phyloP scores from a whole-genome alignment of 805 yeast genomes.

The Candida khao-thaluensis region DNA sequence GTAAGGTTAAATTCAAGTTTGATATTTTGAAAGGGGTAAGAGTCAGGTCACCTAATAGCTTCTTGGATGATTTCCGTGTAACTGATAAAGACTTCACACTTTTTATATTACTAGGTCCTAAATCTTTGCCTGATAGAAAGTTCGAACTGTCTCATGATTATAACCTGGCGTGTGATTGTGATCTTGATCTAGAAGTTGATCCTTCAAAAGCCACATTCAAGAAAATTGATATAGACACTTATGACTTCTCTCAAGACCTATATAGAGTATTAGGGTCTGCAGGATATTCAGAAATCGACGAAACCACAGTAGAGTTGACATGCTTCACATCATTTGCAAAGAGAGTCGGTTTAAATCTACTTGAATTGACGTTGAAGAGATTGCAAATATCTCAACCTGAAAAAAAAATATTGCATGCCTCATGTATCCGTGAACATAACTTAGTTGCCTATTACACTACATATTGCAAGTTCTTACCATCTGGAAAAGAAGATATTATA shows the following conservation, averaged over 20 bases:
- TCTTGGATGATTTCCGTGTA: constrained; percentile 28
- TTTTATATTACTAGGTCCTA: constrained; percentile 29
- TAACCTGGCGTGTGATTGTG: constrained; percentile 23
- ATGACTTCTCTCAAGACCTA: constrained; percentile 18
- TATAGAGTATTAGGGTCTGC: constrained; percentile 27
- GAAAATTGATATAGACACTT: constrained; percentile 17
- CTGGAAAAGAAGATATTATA: constrained; percentile 20
- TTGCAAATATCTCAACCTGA: neutral
- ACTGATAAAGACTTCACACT: constrained; percentile 17
- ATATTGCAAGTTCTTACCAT: constrained; percentile 36
- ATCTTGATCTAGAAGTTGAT: constrained; percentile 27
- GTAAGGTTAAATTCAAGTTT: constrained; percentile 45
- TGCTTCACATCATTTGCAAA: constrained; percentile 53
- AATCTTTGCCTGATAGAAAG: constrained; percentile 23
- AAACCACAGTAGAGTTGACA: constrained; percentile 40
- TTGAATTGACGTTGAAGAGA: constrained; percentile 11
- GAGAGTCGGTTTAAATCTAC: constrained; percentile 29
- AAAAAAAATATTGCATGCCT: constrained; percentile 27
- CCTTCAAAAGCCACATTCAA: constrained; percentile 15
- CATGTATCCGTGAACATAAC: constrained; percentile 50
- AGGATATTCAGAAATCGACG: constrained; percentile 17
- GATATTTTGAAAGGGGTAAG: constrained; percentile 43
- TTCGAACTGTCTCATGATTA: constrained; percentile 23
- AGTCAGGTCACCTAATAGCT: constrained; percentile 25
- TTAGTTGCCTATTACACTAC: constrained; percentile 44